Base-by-base conservation (phyloP, 2,329 filamentous ascomycete genomes). In the Pezicula radicicola region DNA sequence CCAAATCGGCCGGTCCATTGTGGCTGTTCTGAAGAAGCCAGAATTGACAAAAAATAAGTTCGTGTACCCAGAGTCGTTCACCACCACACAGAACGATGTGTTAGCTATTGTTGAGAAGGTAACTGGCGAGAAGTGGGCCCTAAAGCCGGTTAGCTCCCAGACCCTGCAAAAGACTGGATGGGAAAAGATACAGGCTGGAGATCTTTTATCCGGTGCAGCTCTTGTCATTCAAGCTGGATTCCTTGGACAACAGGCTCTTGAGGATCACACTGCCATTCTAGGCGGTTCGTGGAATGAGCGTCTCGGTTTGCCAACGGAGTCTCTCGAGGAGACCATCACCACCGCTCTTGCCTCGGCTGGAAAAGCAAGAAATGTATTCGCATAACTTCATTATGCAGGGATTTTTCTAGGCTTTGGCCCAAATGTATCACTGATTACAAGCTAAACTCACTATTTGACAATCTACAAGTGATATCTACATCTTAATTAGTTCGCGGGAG, bases 21-120 rank as follows among this genome's bases (percentile, higher is more conserved):
- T 66, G 12, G 62, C 60, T 12, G 51, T 69, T 3, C 58, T 73
- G 16, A 57, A 61, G 35, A 60, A 69, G 16, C 62, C 65, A 0
- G 63, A 67, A 3, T 56, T 66, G 33, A 60, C 70, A 6, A 57
- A 58, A 1, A 71, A 72, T 52, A 58, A 55, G 33, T 62, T 60
- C 33, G 55, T 68, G 4, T 69, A 61, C 55, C 56, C 66, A 18
- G 60, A 62, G 44, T 69, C 69, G 7, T 67, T 70, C 44, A 55
- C 58, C 21, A 57, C 62, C 15, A 65, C 62, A 21, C 68, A 69
- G 54, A 59, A 57, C 7, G 63, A 71, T 35, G 51, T 70, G 13
- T 57, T 70, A 15, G 59, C 54, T 5, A 62, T 61, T 35, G 59
- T 63, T 12, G 57, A 64, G 55, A 56, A 62, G 13, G 63, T 51